Percentiles rank a stretch among this genome's conserved stretches.
phyloP scores from a whole-genome alignment of 306 rosid genomes.

The Nissolia schottii region DNA sequence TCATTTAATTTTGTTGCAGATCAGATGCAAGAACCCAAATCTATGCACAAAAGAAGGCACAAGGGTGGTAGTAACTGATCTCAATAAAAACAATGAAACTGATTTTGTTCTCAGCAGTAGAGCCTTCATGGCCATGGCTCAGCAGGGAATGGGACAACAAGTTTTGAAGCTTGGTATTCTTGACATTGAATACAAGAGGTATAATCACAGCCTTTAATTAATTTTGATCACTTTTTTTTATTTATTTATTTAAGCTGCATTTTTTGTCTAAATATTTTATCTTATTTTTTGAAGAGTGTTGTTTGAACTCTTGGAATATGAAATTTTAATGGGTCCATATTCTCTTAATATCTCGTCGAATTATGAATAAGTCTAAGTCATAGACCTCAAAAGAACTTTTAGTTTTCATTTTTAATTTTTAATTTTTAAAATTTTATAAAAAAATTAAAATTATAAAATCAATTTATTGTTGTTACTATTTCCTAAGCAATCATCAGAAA shows the following conservation, averaged over 20 bases:
- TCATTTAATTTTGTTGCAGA: constrained; percentile 41
- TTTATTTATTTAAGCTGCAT: background rate
- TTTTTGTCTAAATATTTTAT: background rate
- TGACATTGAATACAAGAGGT: constrained; percentile 84
- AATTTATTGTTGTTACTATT: too few species aligned
- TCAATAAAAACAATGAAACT: constrained; percentile 45
- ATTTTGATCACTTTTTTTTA: background rate
- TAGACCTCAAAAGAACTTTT: too few species aligned
- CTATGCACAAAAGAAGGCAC: constrained; percentile 55
- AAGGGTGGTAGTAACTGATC: constrained; percentile 62
- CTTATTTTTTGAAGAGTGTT: too few species aligned
- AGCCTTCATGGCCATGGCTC: constrained; percentile 73
- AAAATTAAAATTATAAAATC: too few species aligned
- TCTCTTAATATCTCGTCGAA: too few species aligned
- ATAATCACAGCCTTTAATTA: background rate
- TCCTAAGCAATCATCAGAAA: too few species aligned
- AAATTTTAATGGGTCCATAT: too few species aligned
- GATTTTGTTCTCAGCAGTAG: constrained; percentile 74
- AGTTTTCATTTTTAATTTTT: too few species aligned
- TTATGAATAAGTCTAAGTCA: too few species aligned
- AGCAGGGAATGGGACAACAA: constrained; percentile 34
- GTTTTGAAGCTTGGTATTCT: constrained; percentile 58
- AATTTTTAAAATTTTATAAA: too few species aligned
- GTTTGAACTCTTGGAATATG: too few species aligned
- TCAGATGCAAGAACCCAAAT: constrained; percentile 67